Evolutionary conservation across 768 basidiomycete genomes (phyloP).

Genomic region (Amanita molliuscula): DNA sequence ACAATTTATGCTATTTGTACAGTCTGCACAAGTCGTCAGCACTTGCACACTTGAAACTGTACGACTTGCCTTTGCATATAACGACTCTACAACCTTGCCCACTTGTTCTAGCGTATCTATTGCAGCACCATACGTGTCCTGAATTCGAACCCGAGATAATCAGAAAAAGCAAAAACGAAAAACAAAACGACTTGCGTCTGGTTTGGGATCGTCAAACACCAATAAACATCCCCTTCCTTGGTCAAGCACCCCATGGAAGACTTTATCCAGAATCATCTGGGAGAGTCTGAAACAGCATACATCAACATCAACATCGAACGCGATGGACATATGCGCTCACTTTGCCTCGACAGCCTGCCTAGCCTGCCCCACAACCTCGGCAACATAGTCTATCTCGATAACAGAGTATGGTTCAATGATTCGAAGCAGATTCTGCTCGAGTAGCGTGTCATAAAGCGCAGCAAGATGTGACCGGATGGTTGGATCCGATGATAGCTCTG

Average conservation of each 20-base stretch:
- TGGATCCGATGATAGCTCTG: slow-evolving; percentile 91
- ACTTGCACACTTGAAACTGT: not conserved
- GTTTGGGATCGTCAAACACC: slow-evolving; percentile 81
- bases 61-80: slow-evolving; percentile 66
- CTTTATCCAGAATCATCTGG: slow-evolving; percentile 97
- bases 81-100: slow-evolving; percentile 85
- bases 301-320: not conserved
- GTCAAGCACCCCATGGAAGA: slow-evolving; percentile 92
- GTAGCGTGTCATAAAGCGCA: slow-evolving; percentile 87
- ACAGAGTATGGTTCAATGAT: slow-evolving; percentile 95
- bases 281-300: slow-evolving; percentile 47
- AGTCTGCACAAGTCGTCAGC: slow-evolving; percentile 9
- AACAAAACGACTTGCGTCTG: slow-evolving; percentile 50
- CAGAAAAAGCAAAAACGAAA: not conserved
- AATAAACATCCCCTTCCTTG: slow-evolving; percentile 88
- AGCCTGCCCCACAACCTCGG: slow-evolving; percentile 79
- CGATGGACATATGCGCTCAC: slow-evolving; percentile 32
- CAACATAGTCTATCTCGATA: slow-evolving; percentile 87
- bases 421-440: slow-evolving; percentile 90
- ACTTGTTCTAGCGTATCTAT: slow-evolving; percentile 87
- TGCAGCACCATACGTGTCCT: slow-evolving; percentile 85
- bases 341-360: slow-evolving; percentile 85
- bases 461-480: slow-evolving; percentile 94
- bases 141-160: not conserved
- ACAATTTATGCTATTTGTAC: slow-evolving; percentile 18